phyloP scores from a whole-genome alignment of 176 grass and related monocot genomes.

The Triticum monococcum region DNA sequence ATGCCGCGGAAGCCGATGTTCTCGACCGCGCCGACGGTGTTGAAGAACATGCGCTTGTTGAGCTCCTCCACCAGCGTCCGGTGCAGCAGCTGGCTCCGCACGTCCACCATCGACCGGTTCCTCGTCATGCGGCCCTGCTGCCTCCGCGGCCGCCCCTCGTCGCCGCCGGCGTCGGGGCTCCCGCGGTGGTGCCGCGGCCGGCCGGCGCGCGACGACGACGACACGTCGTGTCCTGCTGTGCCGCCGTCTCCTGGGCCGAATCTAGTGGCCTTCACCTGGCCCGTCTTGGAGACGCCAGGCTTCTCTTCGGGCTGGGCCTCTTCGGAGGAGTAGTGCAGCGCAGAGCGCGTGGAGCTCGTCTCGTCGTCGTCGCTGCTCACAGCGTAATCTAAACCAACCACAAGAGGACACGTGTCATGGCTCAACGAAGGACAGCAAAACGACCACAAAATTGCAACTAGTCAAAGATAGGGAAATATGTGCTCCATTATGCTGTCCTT shows the following conservation, averaged over 20 bases:
- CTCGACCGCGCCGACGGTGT: conserved; percentile 83
- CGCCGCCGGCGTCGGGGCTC: background rate
- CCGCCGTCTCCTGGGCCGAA: conserved; percentile 31
- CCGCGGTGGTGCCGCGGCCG: conserved; percentile 28
- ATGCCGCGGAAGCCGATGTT: conserved; percentile 66
- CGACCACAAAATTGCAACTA: background rate
- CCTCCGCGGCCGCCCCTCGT: background rate
- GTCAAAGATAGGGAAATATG: background rate
- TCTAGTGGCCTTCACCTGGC: conserved; percentile 22
- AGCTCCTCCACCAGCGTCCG: conserved; percentile 76
- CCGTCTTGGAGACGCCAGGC: background rate
- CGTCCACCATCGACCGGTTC: conserved; percentile 86
- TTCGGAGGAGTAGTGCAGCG: conserved; percentile 46
- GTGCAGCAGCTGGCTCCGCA: conserved; percentile 82
- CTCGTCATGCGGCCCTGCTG: conserved; percentile 11
- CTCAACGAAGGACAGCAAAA: background rate
- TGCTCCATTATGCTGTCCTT: background rate
- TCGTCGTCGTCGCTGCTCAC: conserved; percentile 61
- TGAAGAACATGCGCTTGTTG: conserved; percentile 93
- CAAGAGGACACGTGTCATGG: background rate
- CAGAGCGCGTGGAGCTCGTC: conserved; percentile 51
- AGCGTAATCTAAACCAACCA: background rate
- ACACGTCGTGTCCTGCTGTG: background rate
- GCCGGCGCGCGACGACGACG: conserved; percentile 21
- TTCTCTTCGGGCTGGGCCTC: background rate